Percentiles rank a stretch among this genome's conserved stretches.
Conservation (phyloP, 495 filamentous ascomycete genomes). For the Penicillium taxi region DNA sequence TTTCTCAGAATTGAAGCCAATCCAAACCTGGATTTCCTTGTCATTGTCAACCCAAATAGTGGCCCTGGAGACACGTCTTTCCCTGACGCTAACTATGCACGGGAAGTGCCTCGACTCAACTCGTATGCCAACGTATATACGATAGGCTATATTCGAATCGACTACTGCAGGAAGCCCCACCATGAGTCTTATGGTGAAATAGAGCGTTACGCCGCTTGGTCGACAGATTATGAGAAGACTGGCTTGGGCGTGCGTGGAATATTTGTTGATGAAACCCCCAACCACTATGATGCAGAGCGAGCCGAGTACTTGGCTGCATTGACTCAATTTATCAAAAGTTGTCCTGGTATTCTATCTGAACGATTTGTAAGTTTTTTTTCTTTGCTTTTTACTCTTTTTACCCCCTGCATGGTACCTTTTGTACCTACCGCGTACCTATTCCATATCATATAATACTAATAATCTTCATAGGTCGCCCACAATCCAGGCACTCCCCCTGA, state of each 20-base stretch:
- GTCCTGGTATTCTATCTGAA: conserved; percentile 1
- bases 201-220: conserved; percentile 1
- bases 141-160: conserved; percentile 3
- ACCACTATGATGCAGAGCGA: neutral
- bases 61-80: neutral
- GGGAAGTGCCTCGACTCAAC: conserved; percentile 2
- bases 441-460: neutral
- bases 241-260: neutral
- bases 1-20: conserved; percentile 1
- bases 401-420: no score
- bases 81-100: conserved; percentile 1
- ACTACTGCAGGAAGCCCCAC: conserved; percentile 5
- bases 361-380: conserved; percentile 1
- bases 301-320: conserved; percentile 1
- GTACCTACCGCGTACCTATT: neutral
- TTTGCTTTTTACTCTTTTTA: neutral
- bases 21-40: neutral
- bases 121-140: conserved; percentile 1
- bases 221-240: neutral
- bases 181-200: neutral
- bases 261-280: conserved; percentile 3
- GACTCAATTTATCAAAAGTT: conserved; percentile 2
- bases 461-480: neutral
- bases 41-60: conserved; percentile 3
- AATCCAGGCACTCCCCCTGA: conserved; percentile 2